phyloP scores from a whole-genome alignment of 1,139 yeast genomes.

The Suhomyces chickasaworum region DNA sequence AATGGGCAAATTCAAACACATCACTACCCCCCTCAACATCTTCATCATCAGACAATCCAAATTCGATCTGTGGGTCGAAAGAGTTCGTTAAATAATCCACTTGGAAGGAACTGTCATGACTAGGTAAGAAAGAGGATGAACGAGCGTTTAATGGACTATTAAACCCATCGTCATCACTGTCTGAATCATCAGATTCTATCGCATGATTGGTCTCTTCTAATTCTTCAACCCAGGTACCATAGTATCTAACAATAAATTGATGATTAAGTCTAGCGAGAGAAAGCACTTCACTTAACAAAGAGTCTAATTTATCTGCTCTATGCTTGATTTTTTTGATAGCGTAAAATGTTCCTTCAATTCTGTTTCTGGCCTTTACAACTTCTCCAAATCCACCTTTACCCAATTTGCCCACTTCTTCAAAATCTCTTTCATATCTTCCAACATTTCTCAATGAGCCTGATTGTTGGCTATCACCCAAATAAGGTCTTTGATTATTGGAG shows the following conservation, averaged over 20 bases:
- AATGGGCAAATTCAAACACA: constrained; percentile 33
- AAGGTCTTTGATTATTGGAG: constrained; percentile 19
- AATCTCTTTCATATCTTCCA: constrained; percentile 60
- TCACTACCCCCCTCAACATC: constrained; percentile 15
- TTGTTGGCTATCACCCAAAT: constrained; percentile 8
- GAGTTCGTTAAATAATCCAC: constrained; percentile 72
- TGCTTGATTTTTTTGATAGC: constrained; percentile 93
- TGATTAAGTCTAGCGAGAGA: constrained; percentile 89
- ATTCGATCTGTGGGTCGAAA: constrained; percentile 59
- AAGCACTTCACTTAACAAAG: constrained; percentile 86
- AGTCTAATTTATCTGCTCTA: constrained; percentile 73
- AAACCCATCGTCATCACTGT: constrained; percentile 23
- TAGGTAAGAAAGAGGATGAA: constrained; percentile 34
- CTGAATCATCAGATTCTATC: constrained; percentile 23
- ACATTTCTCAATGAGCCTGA: constrained; percentile 18
- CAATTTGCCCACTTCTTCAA: constrained; percentile 88
- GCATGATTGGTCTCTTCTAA: constrained; percentile 33
- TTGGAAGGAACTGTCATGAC: constrained; percentile 43
- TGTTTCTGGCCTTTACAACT: constrained; percentile 91
- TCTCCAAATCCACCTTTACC: constrained; percentile 98
- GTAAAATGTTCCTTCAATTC: constrained; percentile 91
- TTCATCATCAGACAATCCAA: constrained; percentile 44
- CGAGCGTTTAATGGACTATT: constrained; percentile 23
- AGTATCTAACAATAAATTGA: constrained; percentile 92
- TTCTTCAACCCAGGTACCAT: constrained; percentile 96